Conservation (phyloP, 352 stramenopile genomes). For the Globisporangium paroecandrum region DNA sequence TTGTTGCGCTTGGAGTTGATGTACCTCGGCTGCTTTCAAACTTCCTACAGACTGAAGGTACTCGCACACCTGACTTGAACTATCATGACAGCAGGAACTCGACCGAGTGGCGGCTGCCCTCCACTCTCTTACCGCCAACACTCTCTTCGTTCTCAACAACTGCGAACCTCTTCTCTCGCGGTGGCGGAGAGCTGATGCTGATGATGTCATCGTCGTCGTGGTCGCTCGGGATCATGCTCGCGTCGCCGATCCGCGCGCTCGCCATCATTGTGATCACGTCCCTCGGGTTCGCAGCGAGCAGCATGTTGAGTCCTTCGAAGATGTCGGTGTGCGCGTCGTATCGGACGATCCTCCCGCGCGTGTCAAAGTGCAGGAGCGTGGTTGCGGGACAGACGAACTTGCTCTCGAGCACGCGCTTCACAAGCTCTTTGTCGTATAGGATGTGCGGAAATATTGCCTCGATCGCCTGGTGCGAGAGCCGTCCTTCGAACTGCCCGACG, state of each 20-base stretch:
- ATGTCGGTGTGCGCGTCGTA: constrained; percentile 12
- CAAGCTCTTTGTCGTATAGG: background rate
- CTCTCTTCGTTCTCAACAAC: background rate
- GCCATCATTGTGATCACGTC: constrained; percentile 15
- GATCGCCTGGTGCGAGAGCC: background rate
- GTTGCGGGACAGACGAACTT: constrained; percentile 5
- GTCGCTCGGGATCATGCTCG: background rate
- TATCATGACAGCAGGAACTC: background rate
- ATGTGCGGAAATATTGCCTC: constrained; percentile 14
- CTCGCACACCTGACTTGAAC: too few relatives aligned
- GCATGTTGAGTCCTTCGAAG: constrained; percentile 5
- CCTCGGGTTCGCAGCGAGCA: background rate
- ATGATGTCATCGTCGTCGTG: background rate
- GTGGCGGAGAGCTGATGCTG: background rate
- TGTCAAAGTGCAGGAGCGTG: constrained; percentile 12
- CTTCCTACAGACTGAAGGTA: background rate
- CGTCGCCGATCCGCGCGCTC: background rate
- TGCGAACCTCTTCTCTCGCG: background rate
- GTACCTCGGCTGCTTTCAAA: background rate
- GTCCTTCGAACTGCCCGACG: constrained; percentile 2
- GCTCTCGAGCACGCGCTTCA: background rate
- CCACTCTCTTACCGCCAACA: too few relatives aligned
- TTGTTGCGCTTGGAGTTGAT: background rate
- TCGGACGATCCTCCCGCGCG: background rate
- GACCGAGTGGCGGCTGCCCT: background rate